Evolutionary conservation across 176 grass and related monocot genomes (phyloP).

Genomic region (Alloteropsis semialata): DNA sequence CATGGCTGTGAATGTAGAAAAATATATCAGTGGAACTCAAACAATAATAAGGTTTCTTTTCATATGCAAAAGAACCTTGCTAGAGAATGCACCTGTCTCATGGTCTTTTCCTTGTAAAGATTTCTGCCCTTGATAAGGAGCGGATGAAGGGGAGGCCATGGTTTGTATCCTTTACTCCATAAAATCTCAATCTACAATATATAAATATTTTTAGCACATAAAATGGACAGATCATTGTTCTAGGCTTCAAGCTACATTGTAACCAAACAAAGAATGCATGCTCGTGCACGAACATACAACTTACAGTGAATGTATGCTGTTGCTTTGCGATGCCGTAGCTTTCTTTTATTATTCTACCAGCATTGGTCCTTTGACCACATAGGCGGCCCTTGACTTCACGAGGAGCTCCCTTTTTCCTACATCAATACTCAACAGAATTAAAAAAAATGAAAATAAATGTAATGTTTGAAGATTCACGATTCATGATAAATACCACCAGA

Average conservation of each 20-base stretch:
- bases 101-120: conserved; percentile 51
- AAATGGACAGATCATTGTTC: background rate
- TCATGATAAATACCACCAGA: background rate
- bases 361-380: conserved; percentile 47
- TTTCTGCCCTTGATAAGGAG: conserved; percentile 69
- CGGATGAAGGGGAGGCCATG: conserved; percentile 37
- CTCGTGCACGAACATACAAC: background rate
- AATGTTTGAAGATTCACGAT: background rate
- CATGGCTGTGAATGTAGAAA: conserved; percentile 45
- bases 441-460: background rate
- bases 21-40: background rate
- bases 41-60: background rate
- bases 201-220: background rate
- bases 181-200: conserved; percentile 59
- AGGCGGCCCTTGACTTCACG: conserved; percentile 28
- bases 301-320: conserved; percentile 67
- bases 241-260: background rate
- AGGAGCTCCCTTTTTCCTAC: conserved; percentile 42
- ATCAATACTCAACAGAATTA: background rate
- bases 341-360: conserved; percentile 53
- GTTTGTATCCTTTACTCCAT: conserved; percentile 62
- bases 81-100: conserved; percentile 44
- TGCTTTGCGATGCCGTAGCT: conserved; percentile 59
- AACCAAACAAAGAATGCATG: background rate
- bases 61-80: background rate